Evolutionary conservation across 768 basidiomycete species (phyloP).

Genomic region (Auricularia sp.): DNA sequence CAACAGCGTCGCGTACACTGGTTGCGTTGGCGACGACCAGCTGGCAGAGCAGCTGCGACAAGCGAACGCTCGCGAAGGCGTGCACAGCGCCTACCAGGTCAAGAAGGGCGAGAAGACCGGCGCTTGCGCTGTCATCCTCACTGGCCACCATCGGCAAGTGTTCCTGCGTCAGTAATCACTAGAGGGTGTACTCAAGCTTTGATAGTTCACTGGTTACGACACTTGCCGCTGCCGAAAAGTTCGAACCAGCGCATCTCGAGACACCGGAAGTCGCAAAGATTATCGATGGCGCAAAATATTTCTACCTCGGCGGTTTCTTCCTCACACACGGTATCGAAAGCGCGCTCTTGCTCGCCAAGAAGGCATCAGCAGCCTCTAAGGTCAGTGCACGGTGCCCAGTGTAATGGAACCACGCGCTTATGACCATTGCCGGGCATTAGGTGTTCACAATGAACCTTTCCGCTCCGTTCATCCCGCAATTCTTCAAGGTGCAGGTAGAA

Average conservation of each 20-base stretch:
- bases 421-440: conserved; percentile 26
- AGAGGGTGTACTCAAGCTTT: not conserved
- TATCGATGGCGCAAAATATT: conserved; percentile 71
- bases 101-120: conserved; percentile 83
- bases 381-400: conserved; percentile 24
- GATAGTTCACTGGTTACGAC: conserved; percentile 84
- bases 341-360: conserved; percentile 63
- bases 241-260: conserved; percentile 68
- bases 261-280: conserved; percentile 66
- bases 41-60: conserved; percentile 78
- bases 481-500: conserved; percentile 77
- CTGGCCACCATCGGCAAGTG: conserved; percentile 77
- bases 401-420: not conserved
- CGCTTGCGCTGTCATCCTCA: conserved; percentile 92
- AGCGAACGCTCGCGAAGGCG: conserved; percentile 88
- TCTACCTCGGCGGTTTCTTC: conserved; percentile 96
- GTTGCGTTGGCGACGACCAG: conserved; percentile 89
- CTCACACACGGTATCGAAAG: conserved; percentile 80
- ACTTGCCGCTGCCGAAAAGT: conserved; percentile 83
- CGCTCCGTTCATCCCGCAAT: conserved; percentile 93
- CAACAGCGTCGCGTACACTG: conserved; percentile 83
- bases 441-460: conserved; percentile 89
- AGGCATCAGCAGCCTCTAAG: conserved; percentile 68
- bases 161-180: not conserved
- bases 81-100: conserved; percentile 82